Evolutionary conservation across 2,329 filamentous ascomycete genomes (phyloP).

Genomic region (Septoria petroselini): DNA sequence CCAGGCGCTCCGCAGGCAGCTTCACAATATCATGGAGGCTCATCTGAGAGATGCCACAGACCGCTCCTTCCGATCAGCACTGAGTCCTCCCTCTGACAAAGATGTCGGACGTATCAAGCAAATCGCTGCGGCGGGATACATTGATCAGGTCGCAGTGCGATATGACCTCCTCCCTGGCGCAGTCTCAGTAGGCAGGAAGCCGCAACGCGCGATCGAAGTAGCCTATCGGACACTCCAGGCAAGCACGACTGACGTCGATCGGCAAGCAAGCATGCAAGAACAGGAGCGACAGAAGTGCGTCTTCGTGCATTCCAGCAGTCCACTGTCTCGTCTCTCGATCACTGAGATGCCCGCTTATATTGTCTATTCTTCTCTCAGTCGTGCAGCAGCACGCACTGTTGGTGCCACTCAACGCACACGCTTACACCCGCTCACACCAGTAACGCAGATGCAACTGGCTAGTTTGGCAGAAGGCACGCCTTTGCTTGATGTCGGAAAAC

Average conservation of each 20-base stretch:
- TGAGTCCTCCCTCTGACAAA: slow-evolving; percentile 62
- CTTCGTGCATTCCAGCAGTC: slow-evolving; percentile 82
- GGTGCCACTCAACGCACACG: slow-evolving; percentile 65
- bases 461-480: slow-evolving; percentile 81
- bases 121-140: slow-evolving; percentile 86
- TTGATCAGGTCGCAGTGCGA: slow-evolving; percentile 91
- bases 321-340: slow-evolving; percentile 65
- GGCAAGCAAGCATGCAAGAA: slow-evolving; percentile 36
- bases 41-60: slow-evolving; percentile 22
- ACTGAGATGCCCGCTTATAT: slow-evolving; percentile 82
- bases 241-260: slow-evolving; percentile 44
- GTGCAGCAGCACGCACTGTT: slow-evolving; percentile 50
- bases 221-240: slow-evolving; percentile 85
- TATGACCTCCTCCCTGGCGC: slow-evolving; percentile 75
- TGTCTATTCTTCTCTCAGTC: slow-evolving; percentile 82
- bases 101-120: slow-evolving; percentile 78
- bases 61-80: slow-evolving; percentile 33
- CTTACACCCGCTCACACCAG: slow-evolving; percentile 82
- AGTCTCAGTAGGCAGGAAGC: slow-evolving; percentile 54
- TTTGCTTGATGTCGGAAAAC: slow-evolving; percentile 80
- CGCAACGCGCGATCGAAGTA: slow-evolving; percentile 83
- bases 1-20: slow-evolving; percentile 74
- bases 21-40: slow-evolving; percentile 70
- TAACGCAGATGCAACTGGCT: slow-evolving; percentile 72
- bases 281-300: slow-evolving; percentile 63